Base-by-base conservation (phyloP, 2,329 filamentous ascomycete genomes). In the Aspergillus sp. region DNA sequence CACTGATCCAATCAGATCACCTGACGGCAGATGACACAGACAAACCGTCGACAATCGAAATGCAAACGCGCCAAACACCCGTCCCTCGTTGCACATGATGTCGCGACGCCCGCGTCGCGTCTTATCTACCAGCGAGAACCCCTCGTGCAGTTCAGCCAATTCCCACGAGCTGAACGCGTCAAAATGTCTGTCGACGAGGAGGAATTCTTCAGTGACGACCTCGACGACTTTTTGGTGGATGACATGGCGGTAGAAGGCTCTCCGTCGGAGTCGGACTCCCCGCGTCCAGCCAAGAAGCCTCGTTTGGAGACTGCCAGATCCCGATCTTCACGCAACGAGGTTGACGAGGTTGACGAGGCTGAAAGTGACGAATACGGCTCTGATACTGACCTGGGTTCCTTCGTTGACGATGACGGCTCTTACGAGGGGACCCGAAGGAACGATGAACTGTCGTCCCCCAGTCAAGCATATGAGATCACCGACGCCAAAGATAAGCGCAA, bases 231-330 rank as follows among this genome's bases (percentile, higher is more conserved):
- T 49, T 61, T 72, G 42, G 67, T 71, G 4, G 66, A 69, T 7
- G 63, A 62, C 42, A 59, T 65, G 42, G 55, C 67, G 12, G 61
- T 66, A 58, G 49, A 47, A 11, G 22, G 18, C 18, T 47, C 45
- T 16, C 22, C 45, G 45, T 47, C 45, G 10, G 18, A 47, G 11
- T 32, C 56, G 11, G 62, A 66, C 18, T 65, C 66, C 18, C 63
- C 71, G 14, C 74, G 67, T 52, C 67, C 73, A 11, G 54, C 67
- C 6, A 78, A 78, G 59, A 71, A 75, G 49, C 73, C 70, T 49
- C 75, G 75, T 46, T 55, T 75, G 26, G 65, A 66, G 57, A 54
- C 62, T n/a, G 54, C n/a, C 6, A 52, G 32, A n/a, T n/a, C 36
- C 6, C 18, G 49, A 39, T 42, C 56, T 36, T 36, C 32, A 5